These are phyloP conservation scores for Prunella vulgaris DNA, from an alignment of 257 asterid species.

Conservation along the genomic window DNA sequence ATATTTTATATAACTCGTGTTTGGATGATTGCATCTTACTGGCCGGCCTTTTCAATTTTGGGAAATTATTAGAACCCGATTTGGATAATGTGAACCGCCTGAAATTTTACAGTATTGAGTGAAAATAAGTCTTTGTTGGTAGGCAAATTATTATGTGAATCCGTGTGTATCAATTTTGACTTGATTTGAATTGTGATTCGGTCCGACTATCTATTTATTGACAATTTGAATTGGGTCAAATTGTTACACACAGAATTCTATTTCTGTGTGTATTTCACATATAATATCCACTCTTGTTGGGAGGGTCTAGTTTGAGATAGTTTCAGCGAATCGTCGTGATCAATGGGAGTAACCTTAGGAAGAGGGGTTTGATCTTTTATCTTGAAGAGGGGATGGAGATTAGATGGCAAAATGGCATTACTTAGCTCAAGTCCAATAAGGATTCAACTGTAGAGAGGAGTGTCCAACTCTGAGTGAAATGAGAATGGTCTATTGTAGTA, in stretches of 20 bases:
- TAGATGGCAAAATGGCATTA: too few relatives aligned
- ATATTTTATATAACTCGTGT: neutral
- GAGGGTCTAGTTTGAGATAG: neutral
- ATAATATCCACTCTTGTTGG: neutral
- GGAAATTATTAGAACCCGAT: neutral
- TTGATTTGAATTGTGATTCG: too few relatives aligned
- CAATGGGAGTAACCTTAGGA: neutral
- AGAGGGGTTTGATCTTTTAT: neutral
- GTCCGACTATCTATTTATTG: too few relatives aligned
- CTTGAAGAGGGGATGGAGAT: slow-evolving; percentile 2
- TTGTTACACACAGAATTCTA: too few relatives aligned
- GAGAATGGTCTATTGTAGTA: neutral
- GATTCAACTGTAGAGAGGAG: neutral
- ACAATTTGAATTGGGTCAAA: too few relatives aligned
- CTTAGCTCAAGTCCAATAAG: neutral
- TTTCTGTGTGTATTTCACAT: too few relatives aligned
- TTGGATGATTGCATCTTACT: neutral
- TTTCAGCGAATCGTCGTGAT: neutral
- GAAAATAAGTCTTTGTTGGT: neutral
- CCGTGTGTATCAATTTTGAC: too few relatives aligned
- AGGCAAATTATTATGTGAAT: too few relatives aligned
- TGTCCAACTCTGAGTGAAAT: neutral
- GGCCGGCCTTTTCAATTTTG: neutral
- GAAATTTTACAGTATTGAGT: neutral
- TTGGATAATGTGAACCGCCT: too few relatives aligned